A percentile compares a stretch with the other conserved stretches of the same genome.
These are phyloP conservation scores for Oryza glaberrima DNA, from an alignment of 176 grass and related monocot species.

Conservation along the genomic window DNA sequence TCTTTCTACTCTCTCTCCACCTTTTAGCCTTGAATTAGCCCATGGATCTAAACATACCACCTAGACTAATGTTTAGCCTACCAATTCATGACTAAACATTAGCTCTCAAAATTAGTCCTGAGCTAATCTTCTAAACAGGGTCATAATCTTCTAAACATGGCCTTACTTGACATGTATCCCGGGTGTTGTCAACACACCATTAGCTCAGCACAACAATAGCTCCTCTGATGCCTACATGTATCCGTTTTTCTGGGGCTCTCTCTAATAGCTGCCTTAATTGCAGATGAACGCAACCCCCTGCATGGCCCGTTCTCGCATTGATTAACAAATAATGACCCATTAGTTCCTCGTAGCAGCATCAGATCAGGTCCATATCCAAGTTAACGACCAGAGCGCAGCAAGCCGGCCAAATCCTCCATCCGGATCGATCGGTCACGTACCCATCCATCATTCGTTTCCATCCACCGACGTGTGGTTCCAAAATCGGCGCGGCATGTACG, in stretches of 20 bases:
- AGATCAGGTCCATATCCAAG: constrained; percentile 5
- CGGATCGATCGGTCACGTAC: neutral
- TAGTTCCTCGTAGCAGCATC: constrained; percentile 19
- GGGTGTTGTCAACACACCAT: constrained; percentile 2
- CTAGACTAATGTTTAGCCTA: no score
- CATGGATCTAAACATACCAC: no score
- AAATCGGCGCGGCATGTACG: neutral
- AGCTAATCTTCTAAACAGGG: no score
- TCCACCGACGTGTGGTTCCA: neutral
- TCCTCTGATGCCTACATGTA: constrained; percentile 39
- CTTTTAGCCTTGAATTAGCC: no score
- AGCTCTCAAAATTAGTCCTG: no score
- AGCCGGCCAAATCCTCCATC: neutral
- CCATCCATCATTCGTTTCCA: neutral
- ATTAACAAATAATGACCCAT: neutral
- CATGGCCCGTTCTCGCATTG: constrained; percentile 22
- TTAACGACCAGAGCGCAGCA: neutral
- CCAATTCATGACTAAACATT: no score
- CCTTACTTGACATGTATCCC: neutral
- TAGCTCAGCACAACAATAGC: neutral
- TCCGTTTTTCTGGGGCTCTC: constrained; percentile 11
- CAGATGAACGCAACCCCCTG: constrained; percentile 7
- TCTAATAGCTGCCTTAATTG: constrained; percentile 21
- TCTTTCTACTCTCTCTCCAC: no score
- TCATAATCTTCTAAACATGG: no score